These are phyloP conservation scores for Bidens hawaiensis DNA, from an alignment of 140 eudicot species.

Conservation along the genomic window DNA sequence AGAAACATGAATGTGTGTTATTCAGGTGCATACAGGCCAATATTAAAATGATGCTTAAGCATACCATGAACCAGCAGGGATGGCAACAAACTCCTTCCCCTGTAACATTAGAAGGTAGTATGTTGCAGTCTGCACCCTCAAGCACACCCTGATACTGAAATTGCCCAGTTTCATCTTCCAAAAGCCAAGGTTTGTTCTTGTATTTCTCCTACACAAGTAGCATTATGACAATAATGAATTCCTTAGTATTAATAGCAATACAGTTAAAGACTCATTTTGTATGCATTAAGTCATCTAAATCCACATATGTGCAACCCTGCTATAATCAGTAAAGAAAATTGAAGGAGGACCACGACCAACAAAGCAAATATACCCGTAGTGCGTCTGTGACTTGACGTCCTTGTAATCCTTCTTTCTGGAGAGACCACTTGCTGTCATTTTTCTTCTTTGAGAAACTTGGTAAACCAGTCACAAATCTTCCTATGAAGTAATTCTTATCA, in stretches of 20 bases:
- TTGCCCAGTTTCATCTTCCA: conserved; percentile 93
- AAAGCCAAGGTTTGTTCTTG: conserved; percentile 95
- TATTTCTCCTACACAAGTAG: conserved; percentile 68
- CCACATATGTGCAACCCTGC: conserved; percentile 7
- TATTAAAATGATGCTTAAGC: neutral
- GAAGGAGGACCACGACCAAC: neutral
- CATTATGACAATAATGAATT: conserved; percentile 15
- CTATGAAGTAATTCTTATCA: conserved; percentile 86
- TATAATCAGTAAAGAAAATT: conserved; percentile 2
- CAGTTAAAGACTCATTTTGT: conserved; percentile 7
- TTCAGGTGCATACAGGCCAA: neutral
- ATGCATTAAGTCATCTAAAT: conserved; percentile 3
- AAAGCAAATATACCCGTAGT: conserved; percentile 49
- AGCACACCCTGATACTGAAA: conserved; percentile 81
- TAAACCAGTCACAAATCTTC: conserved; percentile 78
- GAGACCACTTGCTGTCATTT: conserved; percentile 80
- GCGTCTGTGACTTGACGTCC: conserved; percentile 86
- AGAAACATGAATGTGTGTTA: neutral
- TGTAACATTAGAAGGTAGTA: conserved; percentile 91
- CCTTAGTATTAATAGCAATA: neutral
- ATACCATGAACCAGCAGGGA: conserved; percentile 97
- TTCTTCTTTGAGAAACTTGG: conserved; percentile 88
- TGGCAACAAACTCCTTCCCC: conserved; percentile 96
- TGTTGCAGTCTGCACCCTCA: conserved; percentile 93
- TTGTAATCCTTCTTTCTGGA: conserved; percentile 89